Evolutionary conservation across 2,329 filamentous ascomycete species (phyloP).

Genomic region (Aspergillus thermomutatus): DNA sequence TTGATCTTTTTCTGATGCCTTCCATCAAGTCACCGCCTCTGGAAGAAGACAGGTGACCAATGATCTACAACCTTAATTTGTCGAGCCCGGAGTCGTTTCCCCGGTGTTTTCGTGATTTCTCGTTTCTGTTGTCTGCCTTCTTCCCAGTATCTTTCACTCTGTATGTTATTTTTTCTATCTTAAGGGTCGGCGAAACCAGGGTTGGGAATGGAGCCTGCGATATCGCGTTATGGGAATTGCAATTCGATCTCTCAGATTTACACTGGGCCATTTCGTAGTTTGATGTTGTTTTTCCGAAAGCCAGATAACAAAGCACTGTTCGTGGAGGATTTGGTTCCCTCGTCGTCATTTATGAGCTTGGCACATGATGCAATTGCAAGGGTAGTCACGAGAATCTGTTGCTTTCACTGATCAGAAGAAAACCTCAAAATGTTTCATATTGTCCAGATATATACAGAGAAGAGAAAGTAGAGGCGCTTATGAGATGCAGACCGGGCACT

Average conservation of each 20-base stretch:
- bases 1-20: background rate
- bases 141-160: conserved; percentile 5
- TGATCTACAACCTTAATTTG: background rate
- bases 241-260: conserved; percentile 1
- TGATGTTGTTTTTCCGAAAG: background rate
- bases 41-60: background rate
- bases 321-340: background rate
- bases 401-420: background rate
- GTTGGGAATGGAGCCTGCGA: conserved; percentile 25
- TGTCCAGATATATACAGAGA: conserved; percentile 3
- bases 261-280: background rate
- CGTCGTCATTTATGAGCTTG: no score
- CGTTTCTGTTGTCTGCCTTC: background rate
- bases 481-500: background rate
- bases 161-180: conserved; percentile 13
- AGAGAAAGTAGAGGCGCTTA: background rate
- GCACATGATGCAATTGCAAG: background rate
- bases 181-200: conserved; percentile 29
- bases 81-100: background rate
- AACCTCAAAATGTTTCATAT: background rate
- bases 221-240: conserved; percentile 20
- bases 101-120: background rate
- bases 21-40: background rate
- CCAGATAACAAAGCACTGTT: background rate
- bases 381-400: background rate